A percentile compares a stretch with the other conserved stretches of the same genome.
These are phyloP conservation scores for Sugiyamaella neomexicana DNA, from an alignment of 1,139 yeast species.

Conservation along the genomic window DNA sequence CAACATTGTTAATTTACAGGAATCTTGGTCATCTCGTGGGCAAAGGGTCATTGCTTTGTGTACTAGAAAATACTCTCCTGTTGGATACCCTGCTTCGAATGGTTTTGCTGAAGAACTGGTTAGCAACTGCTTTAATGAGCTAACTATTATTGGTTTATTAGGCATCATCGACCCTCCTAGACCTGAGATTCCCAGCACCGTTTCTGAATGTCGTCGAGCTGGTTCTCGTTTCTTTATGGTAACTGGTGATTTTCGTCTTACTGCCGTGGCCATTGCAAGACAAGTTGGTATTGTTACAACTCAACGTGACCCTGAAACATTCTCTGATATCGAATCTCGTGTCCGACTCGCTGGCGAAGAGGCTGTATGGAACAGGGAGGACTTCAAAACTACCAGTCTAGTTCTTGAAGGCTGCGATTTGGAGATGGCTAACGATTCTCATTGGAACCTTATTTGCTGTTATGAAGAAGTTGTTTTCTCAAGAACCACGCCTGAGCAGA, in stretches of 20 bases:
- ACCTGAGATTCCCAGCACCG: slow-evolving; percentile 46
- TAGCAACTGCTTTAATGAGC: slow-evolving; percentile 23
- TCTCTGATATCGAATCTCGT: slow-evolving; percentile 32
- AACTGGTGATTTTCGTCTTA: slow-evolving; percentile 55
- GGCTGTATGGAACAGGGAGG: slow-evolving; percentile 11
- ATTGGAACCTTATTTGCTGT: slow-evolving; percentile 45
- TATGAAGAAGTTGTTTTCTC: slow-evolving; percentile 53
- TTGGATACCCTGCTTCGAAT: slow-evolving; percentile 28
- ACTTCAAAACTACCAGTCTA: slow-evolving; percentile 9
- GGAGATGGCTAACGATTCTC: slow-evolving; percentile 42
- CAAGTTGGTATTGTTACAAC: slow-evolving; percentile 48
- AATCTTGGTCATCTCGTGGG: slow-evolving; percentile 47
- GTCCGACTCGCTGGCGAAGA: slow-evolving; percentile 10
- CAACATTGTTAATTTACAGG: slow-evolving; percentile 39
- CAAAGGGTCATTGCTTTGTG: slow-evolving; percentile 50
- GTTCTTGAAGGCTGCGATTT: slow-evolving; percentile 48
- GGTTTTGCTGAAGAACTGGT: slow-evolving; percentile 25
- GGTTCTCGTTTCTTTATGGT: slow-evolving; percentile 55
- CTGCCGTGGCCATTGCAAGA: slow-evolving; percentile 55
- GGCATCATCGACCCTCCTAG: slow-evolving; percentile 57
- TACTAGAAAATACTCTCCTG: slow-evolving; percentile 31
- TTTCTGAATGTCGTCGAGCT: slow-evolving; percentile 46
- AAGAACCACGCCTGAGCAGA: slow-evolving; percentile 57
- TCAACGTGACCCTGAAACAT: slow-evolving; percentile 36
- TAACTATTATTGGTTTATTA: slow-evolving; percentile 46